Conservation (phyloP, 345 rosid genomes). For the Melaleuca alternifolia region DNA sequence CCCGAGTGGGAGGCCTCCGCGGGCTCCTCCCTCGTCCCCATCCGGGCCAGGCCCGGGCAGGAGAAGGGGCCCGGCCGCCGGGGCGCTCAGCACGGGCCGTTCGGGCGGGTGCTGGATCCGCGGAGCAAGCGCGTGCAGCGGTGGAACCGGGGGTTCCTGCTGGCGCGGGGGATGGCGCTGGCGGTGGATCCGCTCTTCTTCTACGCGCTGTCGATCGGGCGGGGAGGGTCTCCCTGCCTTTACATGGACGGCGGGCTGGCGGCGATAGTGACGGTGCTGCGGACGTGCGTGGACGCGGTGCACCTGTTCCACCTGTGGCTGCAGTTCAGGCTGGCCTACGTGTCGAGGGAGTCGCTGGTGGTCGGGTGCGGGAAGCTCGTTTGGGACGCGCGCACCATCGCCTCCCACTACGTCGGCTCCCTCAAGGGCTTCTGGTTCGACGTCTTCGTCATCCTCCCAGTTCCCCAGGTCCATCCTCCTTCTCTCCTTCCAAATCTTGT, state of each 20-base stretch:
- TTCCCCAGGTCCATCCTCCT: constrained; percentile 60
- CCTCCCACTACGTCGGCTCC: constrained; percentile 51
- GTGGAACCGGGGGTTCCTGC: constrained; percentile 61
- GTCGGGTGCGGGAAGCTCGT: constrained; percentile 91
- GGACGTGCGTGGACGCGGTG: constrained; percentile 57
- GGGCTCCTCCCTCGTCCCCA: constrained; percentile 84
- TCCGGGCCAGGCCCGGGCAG: constrained; percentile 23
- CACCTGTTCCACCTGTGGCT: constrained; percentile 72
- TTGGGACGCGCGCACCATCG: constrained; percentile 82
- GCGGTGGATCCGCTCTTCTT: constrained; percentile 82
- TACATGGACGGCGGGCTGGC: constrained; percentile 75
- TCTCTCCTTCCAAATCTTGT: neutral
- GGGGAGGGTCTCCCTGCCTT: constrained; percentile 53
- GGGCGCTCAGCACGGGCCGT: constrained; percentile 10
- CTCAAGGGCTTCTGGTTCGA: constrained; percentile 86
- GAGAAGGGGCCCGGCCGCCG: neutral
- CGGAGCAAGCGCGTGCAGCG: constrained; percentile 58
- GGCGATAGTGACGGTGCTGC: constrained; percentile 48
- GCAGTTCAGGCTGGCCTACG: constrained; percentile 72
- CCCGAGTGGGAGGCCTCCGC: constrained; percentile 98
- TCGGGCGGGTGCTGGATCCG: constrained; percentile 50
- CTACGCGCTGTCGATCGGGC: constrained; percentile 58
- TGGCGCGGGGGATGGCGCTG: constrained; percentile 73
- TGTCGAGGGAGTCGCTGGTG: constrained; percentile 72
- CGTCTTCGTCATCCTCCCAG: constrained; percentile 72